Percentiles rank a stretch among this genome's conserved stretches.
phyloP scores from a whole-genome alignment of 352 stramenopile genomes.

The Elongisporangium prolatum region DNA sequence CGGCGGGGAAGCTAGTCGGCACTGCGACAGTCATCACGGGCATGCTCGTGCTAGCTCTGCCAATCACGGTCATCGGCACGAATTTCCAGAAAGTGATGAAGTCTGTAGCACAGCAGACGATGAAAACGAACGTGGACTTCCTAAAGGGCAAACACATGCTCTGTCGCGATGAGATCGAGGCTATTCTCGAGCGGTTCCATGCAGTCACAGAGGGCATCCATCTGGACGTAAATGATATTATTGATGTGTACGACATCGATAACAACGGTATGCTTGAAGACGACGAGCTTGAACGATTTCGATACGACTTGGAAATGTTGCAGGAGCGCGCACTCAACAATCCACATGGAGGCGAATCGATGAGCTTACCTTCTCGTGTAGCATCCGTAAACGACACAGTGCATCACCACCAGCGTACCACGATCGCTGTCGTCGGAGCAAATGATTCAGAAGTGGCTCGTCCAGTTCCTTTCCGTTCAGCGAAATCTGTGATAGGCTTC shows the following conservation, averaged over 20 bases:
- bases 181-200: slow-evolving; percentile 65
- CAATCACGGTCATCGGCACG: slow-evolving; percentile 87
- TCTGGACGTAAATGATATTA: slow-evolving; percentile 71
- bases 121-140: slow-evolving; percentile 75
- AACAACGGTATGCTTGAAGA: slow-evolving; percentile 77
- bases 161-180: slow-evolving; percentile 69
- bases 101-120: slow-evolving; percentile 66
- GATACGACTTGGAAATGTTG: slow-evolving; percentile 62
- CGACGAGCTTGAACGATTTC: slow-evolving; percentile 65
- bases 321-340: slow-evolving; percentile 59
- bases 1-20: slow-evolving; percentile 66
- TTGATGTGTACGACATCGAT: slow-evolving; percentile 75
- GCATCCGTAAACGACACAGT: not conserved
- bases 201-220: slow-evolving; percentile 70
- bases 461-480: not conserved
- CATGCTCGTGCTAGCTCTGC: slow-evolving; percentile 85
- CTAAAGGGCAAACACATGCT: slow-evolving; percentile 69
- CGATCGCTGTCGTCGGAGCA: not conserved
- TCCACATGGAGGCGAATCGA: slow-evolving; percentile 8
- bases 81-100: slow-evolving; percentile 88
- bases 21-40: slow-evolving; percentile 69
- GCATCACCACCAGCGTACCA: not conserved
- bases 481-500: not conserved
- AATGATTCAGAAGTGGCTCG: not conserved
- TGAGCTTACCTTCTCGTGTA: slow-evolving; percentile 1